These are phyloP conservation scores for Shiraia sp. DNA, from an alignment of 2,329 filamentous ascomycete genomes.

Conservation along the genomic window DNA sequence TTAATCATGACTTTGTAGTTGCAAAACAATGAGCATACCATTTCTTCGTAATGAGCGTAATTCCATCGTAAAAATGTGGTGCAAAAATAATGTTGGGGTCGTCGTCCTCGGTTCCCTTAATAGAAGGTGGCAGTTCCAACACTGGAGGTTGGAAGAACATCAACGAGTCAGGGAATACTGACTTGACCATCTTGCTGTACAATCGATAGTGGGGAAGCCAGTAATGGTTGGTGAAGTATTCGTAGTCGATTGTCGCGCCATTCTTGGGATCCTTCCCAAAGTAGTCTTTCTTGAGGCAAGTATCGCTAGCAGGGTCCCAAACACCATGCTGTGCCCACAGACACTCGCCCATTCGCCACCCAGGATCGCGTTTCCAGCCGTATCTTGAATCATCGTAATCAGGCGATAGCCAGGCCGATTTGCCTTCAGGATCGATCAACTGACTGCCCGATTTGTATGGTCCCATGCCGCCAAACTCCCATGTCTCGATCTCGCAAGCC, in stretches of 20 bases:
- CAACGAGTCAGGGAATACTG: conserved; percentile 77
- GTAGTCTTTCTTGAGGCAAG: conserved; percentile 80
- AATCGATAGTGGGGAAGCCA: conserved; percentile 84
- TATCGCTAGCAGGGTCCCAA: conserved; percentile 83
- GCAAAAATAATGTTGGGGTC: conserved; percentile 90
- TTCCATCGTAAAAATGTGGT: conserved; percentile 94
- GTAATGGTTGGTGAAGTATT: conserved; percentile 86
- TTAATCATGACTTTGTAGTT: conserved; percentile 5
- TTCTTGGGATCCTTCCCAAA: conserved; percentile 79
- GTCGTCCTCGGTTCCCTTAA: conserved; percentile 87
- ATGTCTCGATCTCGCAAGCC: conserved; percentile 86
- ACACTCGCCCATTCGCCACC: conserved; percentile 92
- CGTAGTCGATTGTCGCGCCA: conserved; percentile 75
- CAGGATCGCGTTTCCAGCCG: conserved; percentile 83
- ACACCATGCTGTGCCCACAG: conserved; percentile 96
- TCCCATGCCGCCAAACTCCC: conserved; percentile 91
- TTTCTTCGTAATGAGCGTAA: conserved; percentile 96
- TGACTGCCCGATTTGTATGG: conserved; percentile 85
- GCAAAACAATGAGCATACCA: conserved; percentile 57
- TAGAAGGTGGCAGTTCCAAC: conserved; percentile 83
- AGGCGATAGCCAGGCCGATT: conserved; percentile 79
- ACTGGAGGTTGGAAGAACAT: conserved; percentile 91
- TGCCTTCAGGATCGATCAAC: conserved; percentile 85
- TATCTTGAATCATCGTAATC: conserved; percentile 86
- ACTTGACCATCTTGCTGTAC: conserved; percentile 74